phyloP scores from a whole-genome alignment of 257 asterid species.

The Solanum tarapatanum region DNA sequence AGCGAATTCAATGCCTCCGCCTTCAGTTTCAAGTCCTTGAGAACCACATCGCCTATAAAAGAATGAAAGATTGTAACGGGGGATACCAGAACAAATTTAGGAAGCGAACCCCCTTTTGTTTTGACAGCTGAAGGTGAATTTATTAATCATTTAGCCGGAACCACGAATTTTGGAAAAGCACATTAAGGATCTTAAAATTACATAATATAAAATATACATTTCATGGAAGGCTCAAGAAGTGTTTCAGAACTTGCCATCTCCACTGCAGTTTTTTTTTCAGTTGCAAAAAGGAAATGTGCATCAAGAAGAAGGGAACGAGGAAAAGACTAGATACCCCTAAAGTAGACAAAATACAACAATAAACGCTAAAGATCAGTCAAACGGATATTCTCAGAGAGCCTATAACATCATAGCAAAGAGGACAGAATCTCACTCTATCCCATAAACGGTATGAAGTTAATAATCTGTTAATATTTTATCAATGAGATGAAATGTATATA shows the following conservation, averaged over 20 bases:
- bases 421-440: neutral
- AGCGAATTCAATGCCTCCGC: slow-evolving; percentile 92
- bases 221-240: neutral
- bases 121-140: neutral
- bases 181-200: neutral
- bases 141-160: neutral
- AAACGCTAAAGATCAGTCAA: neutral
- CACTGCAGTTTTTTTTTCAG: neutral
- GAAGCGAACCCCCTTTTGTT: neutral
- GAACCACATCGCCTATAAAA: slow-evolving; percentile 87
- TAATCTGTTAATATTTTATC: neutral
- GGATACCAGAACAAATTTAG: slow-evolving; percentile 2
- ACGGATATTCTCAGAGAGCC: neutral
- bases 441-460: neutral
- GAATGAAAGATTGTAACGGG: neutral
- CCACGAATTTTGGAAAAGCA: neutral
- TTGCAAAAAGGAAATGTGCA: neutral
- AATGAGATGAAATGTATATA: neutral
- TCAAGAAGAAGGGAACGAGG: neutral
- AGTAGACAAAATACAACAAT: neutral
- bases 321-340: neutral
- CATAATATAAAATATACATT: neutral
- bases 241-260: neutral
- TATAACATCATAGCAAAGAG: neutral
- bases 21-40: slow-evolving; percentile 82